phyloP scores from a whole-genome alignment of 2,329 filamentous ascomycete species.

The Aspergillus aculeatus region DNA sequence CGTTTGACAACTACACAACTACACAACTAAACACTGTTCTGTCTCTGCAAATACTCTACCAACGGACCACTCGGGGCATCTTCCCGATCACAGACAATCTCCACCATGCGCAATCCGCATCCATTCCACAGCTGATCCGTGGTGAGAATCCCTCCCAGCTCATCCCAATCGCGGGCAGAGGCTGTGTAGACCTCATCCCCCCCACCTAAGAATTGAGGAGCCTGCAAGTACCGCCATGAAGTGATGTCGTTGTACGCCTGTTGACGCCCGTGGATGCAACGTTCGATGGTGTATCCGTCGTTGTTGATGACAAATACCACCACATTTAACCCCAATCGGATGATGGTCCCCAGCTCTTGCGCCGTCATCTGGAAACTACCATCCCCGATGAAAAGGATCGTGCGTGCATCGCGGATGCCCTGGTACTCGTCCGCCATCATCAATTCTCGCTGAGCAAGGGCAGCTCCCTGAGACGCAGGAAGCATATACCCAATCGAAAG shows the following conservation, averaged over 20 bases:
- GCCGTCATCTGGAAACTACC: too few species aligned
- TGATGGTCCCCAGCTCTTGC: too few species aligned
- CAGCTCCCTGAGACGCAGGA: too few species aligned
- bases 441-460: too few species aligned
- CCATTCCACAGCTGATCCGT: background rate
- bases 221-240: slow-evolving; percentile 27
- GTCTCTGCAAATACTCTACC: background rate
- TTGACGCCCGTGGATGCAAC: slow-evolving; percentile 8
- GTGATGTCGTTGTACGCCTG: slow-evolving; percentile 29
- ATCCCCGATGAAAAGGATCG: too few species aligned
- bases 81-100: background rate
- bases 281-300: slow-evolving; percentile 11
- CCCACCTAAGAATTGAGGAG: background rate
- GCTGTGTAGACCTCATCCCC: background rate
- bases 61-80: background rate
- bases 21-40: too few species aligned
- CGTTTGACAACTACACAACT: too few species aligned
- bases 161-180: background rate
- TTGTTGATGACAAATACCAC: slow-evolving; percentile 12
- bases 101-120: background rate
- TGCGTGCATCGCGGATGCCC: too few species aligned
- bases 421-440: too few species aligned
- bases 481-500: too few species aligned
- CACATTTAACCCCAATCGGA: background rate
- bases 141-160: background rate